A percentile compares a stretch with the other conserved stretches of the same genome.
phyloP scores from a whole-genome alignment of 176 grass and related monocot genomes.

The Alloteropsis semialata region DNA sequence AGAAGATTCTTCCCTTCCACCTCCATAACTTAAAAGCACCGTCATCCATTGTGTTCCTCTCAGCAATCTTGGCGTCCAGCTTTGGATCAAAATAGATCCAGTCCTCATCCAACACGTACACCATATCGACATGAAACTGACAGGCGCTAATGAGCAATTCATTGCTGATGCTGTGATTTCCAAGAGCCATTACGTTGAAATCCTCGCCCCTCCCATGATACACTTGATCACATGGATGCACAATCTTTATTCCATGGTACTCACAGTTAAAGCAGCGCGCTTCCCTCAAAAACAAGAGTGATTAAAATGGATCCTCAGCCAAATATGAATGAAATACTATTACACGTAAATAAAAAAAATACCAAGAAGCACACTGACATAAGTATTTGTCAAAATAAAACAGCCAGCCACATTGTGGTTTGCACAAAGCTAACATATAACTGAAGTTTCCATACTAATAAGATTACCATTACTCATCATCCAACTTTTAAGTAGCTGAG shows the following conservation, averaged over 20 bases:
- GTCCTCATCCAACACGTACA: not conserved
- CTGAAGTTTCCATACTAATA: no score
- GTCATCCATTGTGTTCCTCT: not conserved
- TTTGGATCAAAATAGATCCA: constrained; percentile 12
- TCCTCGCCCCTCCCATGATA: not conserved
- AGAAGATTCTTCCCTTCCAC: not conserved
- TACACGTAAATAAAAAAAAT: no score
- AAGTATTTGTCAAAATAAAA: no score
- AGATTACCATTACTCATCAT: no score
- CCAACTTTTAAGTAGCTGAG: no score
- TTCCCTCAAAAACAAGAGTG: not conserved
- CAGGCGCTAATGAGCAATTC: not conserved
- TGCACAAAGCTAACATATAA: no score
- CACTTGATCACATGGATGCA: not conserved
- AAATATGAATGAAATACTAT: no score
- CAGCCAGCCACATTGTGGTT: no score
- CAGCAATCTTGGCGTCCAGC: not conserved
- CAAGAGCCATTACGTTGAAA: constrained; percentile 7
- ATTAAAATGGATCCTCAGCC: no score
- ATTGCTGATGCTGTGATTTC: not conserved
- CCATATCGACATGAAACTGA: not conserved
- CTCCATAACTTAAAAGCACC: not conserved
- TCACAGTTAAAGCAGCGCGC: constrained; percentile 16
- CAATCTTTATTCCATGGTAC: constrained; percentile 11
- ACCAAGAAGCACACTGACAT: no score